Base-by-base conservation (phyloP, 768 basidiomycete species). In the Paxillus involutus region DNA sequence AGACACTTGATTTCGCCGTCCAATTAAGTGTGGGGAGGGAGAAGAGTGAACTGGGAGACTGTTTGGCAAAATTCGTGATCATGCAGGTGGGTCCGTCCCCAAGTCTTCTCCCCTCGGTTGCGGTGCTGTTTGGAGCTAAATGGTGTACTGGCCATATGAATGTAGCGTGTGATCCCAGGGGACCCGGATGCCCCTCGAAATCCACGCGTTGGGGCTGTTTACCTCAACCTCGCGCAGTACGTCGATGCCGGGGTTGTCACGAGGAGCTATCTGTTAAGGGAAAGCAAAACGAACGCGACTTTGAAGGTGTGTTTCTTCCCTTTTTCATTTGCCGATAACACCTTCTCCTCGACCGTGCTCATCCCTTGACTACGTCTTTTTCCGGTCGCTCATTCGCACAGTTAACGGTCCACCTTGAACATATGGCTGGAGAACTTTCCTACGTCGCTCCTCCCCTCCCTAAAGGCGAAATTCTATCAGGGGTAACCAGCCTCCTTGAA, bases 221-320 rank as follows among this genome's bases (percentile, higher is more conserved):
- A 81, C 59, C 76, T 92, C 53, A 86, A 92, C 63, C 76, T 92
- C 2, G 84, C 90, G 0, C 85, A 91, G 63, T 92, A 90, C 60
- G 85, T 83, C 13, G 76, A 79, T 44, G 80, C 72, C 1, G 80
- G 81, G 8, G 65, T 67, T 29, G 77, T 89, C 24, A 82, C 82
- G 10, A 76, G 90, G 16, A 75, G 82, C 6, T 88, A 89, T 68
- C 75, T 90, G 7, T 71, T 91, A 6, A 75, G 81, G 45, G 80
- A 88, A 60, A 89, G 86, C 60, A 89, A 88, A 70, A 89, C 84
- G 37, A 92, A 92, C 59, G 88, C 90, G 1, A 87, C 84, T 6
- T 74, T 92, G 45, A 87, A 87, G 76, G 86, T 88, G 42, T 43
- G 44, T 44, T 37, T 48, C 16, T 9, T 3, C 33, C 17, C 7